Evolutionary conservation across 257 asterid genomes (phyloP).

Genomic region (Handroanthus guayacan): DNA sequence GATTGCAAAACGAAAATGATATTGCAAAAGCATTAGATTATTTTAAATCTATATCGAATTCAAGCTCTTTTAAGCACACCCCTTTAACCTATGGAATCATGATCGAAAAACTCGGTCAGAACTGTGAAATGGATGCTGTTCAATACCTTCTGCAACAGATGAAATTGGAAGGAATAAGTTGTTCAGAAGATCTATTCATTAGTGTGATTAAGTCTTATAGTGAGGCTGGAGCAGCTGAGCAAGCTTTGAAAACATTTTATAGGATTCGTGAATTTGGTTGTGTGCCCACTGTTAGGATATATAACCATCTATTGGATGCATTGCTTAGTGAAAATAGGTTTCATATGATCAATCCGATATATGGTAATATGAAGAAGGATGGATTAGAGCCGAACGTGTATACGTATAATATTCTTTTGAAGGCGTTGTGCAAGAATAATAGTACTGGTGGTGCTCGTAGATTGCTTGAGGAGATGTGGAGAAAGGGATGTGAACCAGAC

Average conservation of each 20-base stretch:
- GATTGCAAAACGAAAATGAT: conserved; percentile 60
- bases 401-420: conserved; percentile 85
- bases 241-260: conserved; percentile 76
- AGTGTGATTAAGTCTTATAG: conserved; percentile 68
- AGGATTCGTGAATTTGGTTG: conserved; percentile 83
- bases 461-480: conserved; percentile 88
- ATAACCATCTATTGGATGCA: conserved; percentile 83
- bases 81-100: conserved; percentile 65
- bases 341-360: conserved; percentile 75
- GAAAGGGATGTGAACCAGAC: conserved; percentile 84
- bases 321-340: conserved; percentile 80
- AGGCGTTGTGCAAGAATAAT: conserved; percentile 80
- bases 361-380: conserved; percentile 82
- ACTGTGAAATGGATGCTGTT: conserved; percentile 69
- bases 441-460: conserved; percentile 70
- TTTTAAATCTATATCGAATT: conserved; percentile 67
- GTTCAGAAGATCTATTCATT: conserved; percentile 72
- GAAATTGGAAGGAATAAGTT: conserved; percentile 70
- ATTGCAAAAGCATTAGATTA: conserved; percentile 59
- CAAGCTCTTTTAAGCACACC: conserved; percentile 75
- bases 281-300: conserved; percentile 76
- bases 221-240: conserved; percentile 60
- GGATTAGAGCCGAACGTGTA: conserved; percentile 86
- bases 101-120: conserved; percentile 71
- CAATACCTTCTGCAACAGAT: conserved; percentile 89